Evolutionary conservation across 192 early-diverging fungal genomes (phyloP), one percentile per base, ranked within the genome.

Genomic region (Linnemannia exigua): DNA sequence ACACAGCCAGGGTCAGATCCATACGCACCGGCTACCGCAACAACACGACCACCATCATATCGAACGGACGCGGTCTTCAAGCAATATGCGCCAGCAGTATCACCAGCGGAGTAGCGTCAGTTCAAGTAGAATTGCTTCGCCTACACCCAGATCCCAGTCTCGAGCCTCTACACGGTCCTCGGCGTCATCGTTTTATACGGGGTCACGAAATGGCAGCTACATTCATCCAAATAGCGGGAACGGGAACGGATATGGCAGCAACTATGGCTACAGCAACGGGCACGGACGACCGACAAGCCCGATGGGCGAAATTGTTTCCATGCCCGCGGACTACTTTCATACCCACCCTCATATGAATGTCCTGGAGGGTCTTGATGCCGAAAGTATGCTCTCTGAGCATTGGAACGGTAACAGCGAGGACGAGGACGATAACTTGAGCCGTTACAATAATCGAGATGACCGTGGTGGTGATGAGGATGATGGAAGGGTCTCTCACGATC

Each of bases 21-120:
- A 86, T 63, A 86, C 78, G 11, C 84, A 86, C 58, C 72, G 78
- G 16, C 4, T 20, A 8, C 84, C 52, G 1, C 68, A 52, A 1
- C 69, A 80, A 33, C 84, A 79, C 52, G 83, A 85, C 44, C 83
- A 79, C 20, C 68, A 85, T 31, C 63, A 66, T 7, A 54, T 86
- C 15, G 84, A 86, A 36, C 46, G 78, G 28, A 68, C 67, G 41
- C 35, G 78, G 22, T 86, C 84, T 3, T 5, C 54, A 0, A 31
- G 46, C 41, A 79, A 67, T 36, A 33, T 76, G 38, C 35, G 67
- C 1, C 58, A 67, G 14, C 58, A 67, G 12, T 51, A 76, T 48
- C 83, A n/a, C n/a, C n/a, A 72, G 0, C 68, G 66, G 3, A 22
- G 51, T 9, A 78, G 67, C 9, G 74, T 70, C 19, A 80, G 77